Percentiles rank a stretch among this genome's conserved stretches.
These are phyloP conservation scores for Fomitopsis pinicola DNA, from an alignment of 1,284 basidiomycete species.

Conservation along the genomic window DNA sequence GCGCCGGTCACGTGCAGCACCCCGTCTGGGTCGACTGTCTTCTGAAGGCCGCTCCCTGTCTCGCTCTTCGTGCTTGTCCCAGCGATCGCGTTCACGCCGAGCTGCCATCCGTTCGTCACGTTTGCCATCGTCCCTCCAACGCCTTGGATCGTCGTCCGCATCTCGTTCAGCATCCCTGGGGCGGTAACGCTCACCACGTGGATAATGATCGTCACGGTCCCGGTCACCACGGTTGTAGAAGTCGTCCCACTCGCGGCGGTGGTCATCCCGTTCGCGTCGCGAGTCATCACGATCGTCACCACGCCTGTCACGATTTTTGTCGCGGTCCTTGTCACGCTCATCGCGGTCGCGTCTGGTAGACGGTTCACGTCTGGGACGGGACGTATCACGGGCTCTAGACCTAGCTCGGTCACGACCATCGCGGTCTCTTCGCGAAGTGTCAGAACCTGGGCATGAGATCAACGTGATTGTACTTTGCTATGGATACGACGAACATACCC, in stretches of 20 bases:
- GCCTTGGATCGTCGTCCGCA: constrained; percentile 57
- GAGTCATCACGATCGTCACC: constrained; percentile 27
- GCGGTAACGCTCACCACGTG: constrained; percentile 17
- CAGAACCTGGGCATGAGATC: constrained; percentile 32
- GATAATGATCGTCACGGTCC: constrained; percentile 34
- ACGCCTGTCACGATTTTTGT: constrained; percentile 18
- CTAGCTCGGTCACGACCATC: constrained; percentile 55
- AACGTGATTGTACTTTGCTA: not conserved
- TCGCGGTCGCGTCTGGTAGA: constrained; percentile 22
- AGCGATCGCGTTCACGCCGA: constrained; percentile 40
- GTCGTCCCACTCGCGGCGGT: constrained; percentile 30
- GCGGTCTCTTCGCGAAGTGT: constrained; percentile 49
- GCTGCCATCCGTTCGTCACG: constrained; percentile 65
- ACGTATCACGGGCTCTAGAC: constrained; percentile 37
- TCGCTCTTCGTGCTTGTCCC: constrained; percentile 31
- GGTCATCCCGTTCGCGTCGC: constrained; percentile 29
- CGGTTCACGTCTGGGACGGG: no score
- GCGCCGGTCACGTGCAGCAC: constrained; percentile 55
- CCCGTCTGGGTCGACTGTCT: constrained; percentile 55
- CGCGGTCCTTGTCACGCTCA: constrained; percentile 23
- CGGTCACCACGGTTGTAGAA: constrained; percentile 31
- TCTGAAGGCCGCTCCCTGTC: constrained; percentile 62
- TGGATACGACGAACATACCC: constrained; percentile 36
- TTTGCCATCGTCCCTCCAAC: constrained; percentile 78
- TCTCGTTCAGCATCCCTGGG: constrained; percentile 37